These are phyloP conservation scores for Klebsormidium nitens DNA, from an alignment of 139 green algal species.

Conservation along the genomic window DNA sequence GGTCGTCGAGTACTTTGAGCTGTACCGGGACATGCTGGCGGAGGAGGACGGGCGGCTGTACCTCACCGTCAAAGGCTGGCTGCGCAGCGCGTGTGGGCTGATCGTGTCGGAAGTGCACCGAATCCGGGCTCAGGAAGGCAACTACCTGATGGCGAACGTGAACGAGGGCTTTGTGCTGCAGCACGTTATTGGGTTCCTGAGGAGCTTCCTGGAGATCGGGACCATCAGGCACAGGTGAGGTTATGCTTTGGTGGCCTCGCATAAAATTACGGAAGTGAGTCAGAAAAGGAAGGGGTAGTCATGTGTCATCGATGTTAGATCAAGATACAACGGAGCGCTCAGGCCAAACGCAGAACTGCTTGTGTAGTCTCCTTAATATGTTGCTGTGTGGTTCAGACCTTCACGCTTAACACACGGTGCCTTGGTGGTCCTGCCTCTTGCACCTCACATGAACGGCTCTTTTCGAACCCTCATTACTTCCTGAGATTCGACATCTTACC, in stretches of 20 bases:
- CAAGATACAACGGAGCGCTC: too few species aligned
- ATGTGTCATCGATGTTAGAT: too few species aligned
- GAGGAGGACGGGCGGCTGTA: slow-evolving; percentile 10
- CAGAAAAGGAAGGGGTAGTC: too few species aligned
- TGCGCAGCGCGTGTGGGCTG: slow-evolving; percentile 8
- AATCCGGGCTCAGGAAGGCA: slow-evolving; percentile 27
- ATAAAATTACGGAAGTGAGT: too few species aligned
- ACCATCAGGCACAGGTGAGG: slow-evolving; percentile 25
- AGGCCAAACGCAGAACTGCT: too few species aligned
- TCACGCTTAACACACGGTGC: too few species aligned
- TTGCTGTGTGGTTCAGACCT: too few species aligned
- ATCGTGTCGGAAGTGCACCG: slow-evolving; percentile 13
- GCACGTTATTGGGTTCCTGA: slow-evolving; percentile 12
- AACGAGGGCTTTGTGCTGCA: slow-evolving; percentile 19
- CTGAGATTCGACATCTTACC: too few species aligned
- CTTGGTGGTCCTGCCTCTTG: too few species aligned
- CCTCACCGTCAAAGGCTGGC: not conserved
- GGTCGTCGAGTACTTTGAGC: slow-evolving; percentile 34
- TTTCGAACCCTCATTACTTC: too few species aligned
- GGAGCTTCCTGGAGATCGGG: slow-evolving; percentile 22
- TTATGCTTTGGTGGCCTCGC: not conserved
- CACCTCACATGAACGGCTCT: too few species aligned
- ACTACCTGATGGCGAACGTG: slow-evolving; percentile 23
- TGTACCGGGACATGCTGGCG: slow-evolving; percentile 5
- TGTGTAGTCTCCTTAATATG: too few species aligned